phyloP scores from a whole-genome alignment of 169 alveolate genomes.

The Plasmodium cynomolgi region DNA sequence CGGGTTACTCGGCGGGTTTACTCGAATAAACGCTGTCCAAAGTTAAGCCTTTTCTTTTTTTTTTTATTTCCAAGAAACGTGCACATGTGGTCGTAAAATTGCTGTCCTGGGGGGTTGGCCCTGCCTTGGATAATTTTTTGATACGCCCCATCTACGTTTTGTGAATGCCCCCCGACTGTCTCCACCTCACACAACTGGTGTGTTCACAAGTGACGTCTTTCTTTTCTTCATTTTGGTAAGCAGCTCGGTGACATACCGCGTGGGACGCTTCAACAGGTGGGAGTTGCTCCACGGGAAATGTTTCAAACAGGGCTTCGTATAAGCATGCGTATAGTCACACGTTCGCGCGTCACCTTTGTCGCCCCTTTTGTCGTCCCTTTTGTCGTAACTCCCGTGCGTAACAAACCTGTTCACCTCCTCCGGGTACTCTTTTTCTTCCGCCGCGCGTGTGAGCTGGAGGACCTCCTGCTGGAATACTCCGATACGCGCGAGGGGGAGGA shows the following conservation, averaged over 20 bases:
- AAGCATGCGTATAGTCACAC: not conserved
- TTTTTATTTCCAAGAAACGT: not conserved
- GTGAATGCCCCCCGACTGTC: not conserved
- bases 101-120: not conserved
- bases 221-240: not conserved
- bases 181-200: not conserved
- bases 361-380: not conserved
- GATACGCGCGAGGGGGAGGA: constrained; percentile 16
- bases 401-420: not conserved
- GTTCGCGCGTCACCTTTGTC: not conserved
- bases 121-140: not conserved
- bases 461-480: not conserved
- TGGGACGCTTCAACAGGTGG: not conserved
- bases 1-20: not conserved
- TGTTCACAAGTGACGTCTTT: not conserved
- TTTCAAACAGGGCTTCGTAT: not conserved
- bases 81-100: not conserved
- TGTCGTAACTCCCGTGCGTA: not conserved
- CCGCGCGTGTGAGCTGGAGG: not conserved
- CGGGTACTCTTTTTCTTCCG: constrained; percentile 6
- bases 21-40: not conserved
- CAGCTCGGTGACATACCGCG: not conserved
- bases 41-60: not conserved
- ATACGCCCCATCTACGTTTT: not conserved
- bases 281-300: not conserved